Base-by-base conservation (phyloP, 805 yeast genomes). In the Wickerhamomyces sydowiorum region DNA sequence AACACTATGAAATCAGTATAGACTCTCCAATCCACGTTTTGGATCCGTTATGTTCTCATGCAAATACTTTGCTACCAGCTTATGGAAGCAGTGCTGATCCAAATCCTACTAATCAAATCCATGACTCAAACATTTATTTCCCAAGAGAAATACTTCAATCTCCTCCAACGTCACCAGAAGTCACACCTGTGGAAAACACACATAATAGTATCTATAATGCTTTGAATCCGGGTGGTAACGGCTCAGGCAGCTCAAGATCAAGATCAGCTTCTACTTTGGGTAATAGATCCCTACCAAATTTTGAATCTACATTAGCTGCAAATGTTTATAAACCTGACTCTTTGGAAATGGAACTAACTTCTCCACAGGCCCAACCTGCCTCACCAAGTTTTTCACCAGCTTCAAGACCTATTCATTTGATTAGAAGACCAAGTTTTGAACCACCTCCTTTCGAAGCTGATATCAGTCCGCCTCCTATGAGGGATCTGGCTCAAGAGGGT, bases 21-120 rank as follows among this genome's bases (percentile, higher is more conserved):
- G 99, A 93, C 62, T 86, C 96, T 3, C 99, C 99, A 4, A 80
- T 93, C 45, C 95, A 86, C 54, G 70, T 93, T 5, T 66, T 90
- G 39, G 80, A 90, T 38, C 78, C 82, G 7, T 65, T 76, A 38
- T 87, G 96, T 47, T 84, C 87, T 1, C 95, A 84, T 62, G 86
- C 86, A 5, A 84, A 85, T 53, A 85, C 91, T 1, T 60, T 85
- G 30, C 63, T 86, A 35, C 95, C 95, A 5, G 82, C 87, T 6
- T 86, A 86, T 58, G 79, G 75, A 37, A 54, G 53, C 19, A 37
- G 35, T 17, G 31, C 23, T 13, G 40, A 38, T 12, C 9, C 32
- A 14, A 18, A n/a, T n/a, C 6, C 51, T 10, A 14, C 42, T 2
- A 33, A 35, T 10, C 36, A 30, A 10, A 36, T 46, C n/a, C 59